Conservation (phyloP, 2,329 filamentous ascomycete species). For the Fusarium chuoi region DNA sequence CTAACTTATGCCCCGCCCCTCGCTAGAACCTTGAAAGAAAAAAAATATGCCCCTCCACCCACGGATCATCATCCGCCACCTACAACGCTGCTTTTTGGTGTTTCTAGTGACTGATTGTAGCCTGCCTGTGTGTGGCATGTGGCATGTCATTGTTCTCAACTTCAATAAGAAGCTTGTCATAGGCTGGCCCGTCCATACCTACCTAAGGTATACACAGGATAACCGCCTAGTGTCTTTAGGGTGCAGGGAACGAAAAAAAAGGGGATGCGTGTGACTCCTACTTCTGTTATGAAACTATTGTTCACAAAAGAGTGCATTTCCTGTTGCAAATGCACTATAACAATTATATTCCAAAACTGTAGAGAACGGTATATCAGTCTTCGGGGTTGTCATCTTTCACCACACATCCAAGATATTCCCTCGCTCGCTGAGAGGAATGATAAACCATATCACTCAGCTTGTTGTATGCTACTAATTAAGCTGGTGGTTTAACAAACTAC, state of each 20-base stretch:
- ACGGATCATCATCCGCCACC: conserved; percentile 26
- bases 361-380: neutral
- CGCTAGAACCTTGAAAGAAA: neutral
- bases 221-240: neutral
- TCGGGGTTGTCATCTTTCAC: neutral
- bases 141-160: neutral
- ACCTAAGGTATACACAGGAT: neutral
- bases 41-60: conserved; percentile 26
- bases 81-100: conserved; percentile 14
- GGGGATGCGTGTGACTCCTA: neutral
- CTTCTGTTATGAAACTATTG: neutral
- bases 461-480: neutral
- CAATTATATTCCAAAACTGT: neutral
- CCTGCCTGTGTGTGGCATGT: neutral
- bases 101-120: conserved; percentile 8
- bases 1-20: conserved; percentile 23
- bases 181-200: neutral
- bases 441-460: neutral
- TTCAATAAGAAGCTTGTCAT: neutral
- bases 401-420: neutral
- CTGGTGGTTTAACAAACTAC: neutral
- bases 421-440: neutral
- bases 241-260: neutral
- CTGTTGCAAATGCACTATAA: neutral
- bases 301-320: neutral